phyloP scores from a whole-genome alignment of 2,329 filamentous ascomycete genomes.

The Penicillium psychrosexuale region DNA sequence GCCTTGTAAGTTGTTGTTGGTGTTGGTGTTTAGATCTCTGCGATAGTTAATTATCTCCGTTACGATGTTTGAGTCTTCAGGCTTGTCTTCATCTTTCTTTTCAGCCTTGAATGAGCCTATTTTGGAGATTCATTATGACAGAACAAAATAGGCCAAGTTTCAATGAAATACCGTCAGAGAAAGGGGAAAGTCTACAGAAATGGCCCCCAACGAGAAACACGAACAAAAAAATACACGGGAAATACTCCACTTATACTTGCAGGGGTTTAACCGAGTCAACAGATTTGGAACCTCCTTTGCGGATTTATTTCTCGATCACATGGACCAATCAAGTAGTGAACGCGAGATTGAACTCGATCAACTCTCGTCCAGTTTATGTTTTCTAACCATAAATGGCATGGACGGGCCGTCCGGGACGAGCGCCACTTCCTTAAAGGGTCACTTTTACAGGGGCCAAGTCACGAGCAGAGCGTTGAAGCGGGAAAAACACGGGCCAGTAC shows the following conservation, averaged over 20 bases:
- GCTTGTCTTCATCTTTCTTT: not conserved
- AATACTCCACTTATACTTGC: not conserved
- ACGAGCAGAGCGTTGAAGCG: not conserved
- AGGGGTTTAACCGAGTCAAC: not conserved
- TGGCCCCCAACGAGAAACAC: not conserved
- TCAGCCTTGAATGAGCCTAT: not conserved
- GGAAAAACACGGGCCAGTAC: not conserved
- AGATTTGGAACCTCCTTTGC: not conserved
- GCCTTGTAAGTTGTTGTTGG: not conserved
- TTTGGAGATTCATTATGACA: not conserved
- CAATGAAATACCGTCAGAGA: not conserved
- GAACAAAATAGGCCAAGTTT: not conserved
- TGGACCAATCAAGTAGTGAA: not conserved
- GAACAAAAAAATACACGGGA: not conserved
- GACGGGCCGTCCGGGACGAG: not conserved
- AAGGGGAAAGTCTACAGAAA: not conserved
- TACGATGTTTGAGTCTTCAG: not conserved
- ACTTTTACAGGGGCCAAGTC: not conserved
- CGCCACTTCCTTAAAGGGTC: not conserved
- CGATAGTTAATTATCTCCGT: not conserved
- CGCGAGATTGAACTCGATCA: not conserved
- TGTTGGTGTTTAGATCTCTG: not conserved
- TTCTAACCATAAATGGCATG: not conserved
- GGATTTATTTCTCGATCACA: not conserved
- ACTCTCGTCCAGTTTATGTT: not conserved